Conservation (phyloP, 768 basidiomycete species). For the Termitomyces sp. region DNA sequence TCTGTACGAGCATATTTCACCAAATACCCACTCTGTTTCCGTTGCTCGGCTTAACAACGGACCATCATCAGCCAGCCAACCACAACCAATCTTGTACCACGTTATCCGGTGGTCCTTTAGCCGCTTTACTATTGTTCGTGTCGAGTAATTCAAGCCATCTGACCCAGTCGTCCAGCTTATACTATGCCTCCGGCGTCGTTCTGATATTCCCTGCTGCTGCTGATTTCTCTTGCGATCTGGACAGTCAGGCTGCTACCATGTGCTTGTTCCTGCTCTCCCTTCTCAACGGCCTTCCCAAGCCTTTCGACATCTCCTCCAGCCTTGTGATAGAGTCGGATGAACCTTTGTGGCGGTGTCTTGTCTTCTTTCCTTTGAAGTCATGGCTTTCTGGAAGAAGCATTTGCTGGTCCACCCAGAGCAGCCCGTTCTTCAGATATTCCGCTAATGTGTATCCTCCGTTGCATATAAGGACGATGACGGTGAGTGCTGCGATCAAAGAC, state of each 20-base stretch:
- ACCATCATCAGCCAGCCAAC: slow-evolving; percentile 36
- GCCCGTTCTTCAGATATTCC: slow-evolving; percentile 28
- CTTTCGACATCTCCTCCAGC: slow-evolving; percentile 25
- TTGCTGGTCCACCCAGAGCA: slow-evolving; percentile 25
- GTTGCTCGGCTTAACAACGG: slow-evolving; percentile 33
- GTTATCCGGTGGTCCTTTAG: background rate
- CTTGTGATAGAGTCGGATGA: background rate
- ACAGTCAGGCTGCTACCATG: slow-evolving; percentile 25
- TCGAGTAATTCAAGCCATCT: slow-evolving; percentile 29
- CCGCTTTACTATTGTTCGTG: slow-evolving; percentile 15
- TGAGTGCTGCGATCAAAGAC: slow-evolving; percentile 37
- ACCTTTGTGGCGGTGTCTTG: background rate
- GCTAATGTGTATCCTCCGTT: slow-evolving; percentile 48
- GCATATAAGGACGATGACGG: slow-evolving; percentile 24
- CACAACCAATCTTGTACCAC: slow-evolving; percentile 27
- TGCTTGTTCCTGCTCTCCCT: slow-evolving; percentile 24
- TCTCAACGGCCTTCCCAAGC: slow-evolving; percentile 34
- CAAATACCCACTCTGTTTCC: slow-evolving; percentile 37
- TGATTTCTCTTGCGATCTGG: slow-evolving; percentile 24
- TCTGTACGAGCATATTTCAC: slow-evolving; percentile 29
- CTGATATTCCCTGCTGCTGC: slow-evolving; percentile 28
- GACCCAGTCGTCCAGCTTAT: slow-evolving; percentile 36
- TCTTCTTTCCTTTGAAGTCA: background rate
- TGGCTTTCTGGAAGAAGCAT: slow-evolving; percentile 27
- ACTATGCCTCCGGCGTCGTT: slow-evolving; percentile 24